Evolutionary conservation across 139 green algal genomes (phyloP).

Genomic region (Chlorella sp.): DNA sequence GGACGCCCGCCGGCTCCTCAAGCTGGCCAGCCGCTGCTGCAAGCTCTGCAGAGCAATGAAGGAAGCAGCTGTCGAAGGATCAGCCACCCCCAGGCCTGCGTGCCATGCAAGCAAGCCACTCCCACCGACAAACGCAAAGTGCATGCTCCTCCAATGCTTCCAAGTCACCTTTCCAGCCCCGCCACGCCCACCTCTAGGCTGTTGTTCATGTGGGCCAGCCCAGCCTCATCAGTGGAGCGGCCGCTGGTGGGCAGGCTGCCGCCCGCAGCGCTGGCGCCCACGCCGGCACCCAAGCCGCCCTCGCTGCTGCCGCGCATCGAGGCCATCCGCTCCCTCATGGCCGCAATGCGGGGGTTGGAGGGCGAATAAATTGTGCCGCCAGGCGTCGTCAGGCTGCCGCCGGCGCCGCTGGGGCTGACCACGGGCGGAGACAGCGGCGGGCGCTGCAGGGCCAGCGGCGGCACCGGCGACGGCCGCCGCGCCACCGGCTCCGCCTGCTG

Average conservation of each 20-base stretch:
- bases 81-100: too few relatives aligned
- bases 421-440: not conserved
- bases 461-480: not conserved
- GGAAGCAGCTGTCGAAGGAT: too few relatives aligned
- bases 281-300: not conserved
- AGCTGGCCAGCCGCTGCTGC: constrained; percentile 3
- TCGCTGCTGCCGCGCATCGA: constrained; percentile 25
- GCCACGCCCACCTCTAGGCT: constrained; percentile 14
- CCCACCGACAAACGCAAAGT: too few relatives aligned
- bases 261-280: not conserved
- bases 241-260: constrained; percentile 12
- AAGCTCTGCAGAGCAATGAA: constrained; percentile 10
- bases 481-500: not conserved
- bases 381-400: not conserved
- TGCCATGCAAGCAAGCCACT: too few relatives aligned
- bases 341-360: not conserved
- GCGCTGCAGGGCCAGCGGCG: constrained; percentile 26
- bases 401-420: not conserved
- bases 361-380: not conserved
- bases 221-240: not conserved
- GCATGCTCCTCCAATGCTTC: too few relatives aligned
- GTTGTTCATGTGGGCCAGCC: not conserved
- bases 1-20: not conserved
- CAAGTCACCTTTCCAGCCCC: too few relatives aligned
- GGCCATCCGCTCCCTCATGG: constrained; percentile 19